Evolutionary conservation across 192 early-diverging fungal species (phyloP), one percentile per base, ranked within the genome.

Genomic region (Podila verticillata): DNA sequence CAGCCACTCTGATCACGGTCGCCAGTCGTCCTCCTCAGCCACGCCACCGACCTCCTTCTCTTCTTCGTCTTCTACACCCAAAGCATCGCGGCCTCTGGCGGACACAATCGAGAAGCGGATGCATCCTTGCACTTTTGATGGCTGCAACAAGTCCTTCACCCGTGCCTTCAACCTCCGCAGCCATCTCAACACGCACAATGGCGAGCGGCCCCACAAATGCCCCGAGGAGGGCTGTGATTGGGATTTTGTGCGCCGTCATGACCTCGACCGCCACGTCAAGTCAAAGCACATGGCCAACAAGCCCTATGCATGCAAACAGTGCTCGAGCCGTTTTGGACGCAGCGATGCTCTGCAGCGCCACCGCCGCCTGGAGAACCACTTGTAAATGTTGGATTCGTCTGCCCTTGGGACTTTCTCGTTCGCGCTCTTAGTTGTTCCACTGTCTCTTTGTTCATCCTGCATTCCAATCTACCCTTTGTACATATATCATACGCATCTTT

Each of bases 121-220:
- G 74, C 74, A 78, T 22, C 74, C 74, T 66, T 78, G 74, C 48
- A 78, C 74, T 3, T 65, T 78, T 49, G 70, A 79, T 20, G 88
- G 88, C 17, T 98, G 96, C 82, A 77, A 85, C 70, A 96, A 94
- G 78, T 84, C 86, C 2, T 98, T 98, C 80, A 92, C 93, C 10
- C 87, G 96, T 31, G 87, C 88, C 32, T 98, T 95, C 74, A 98
- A 97, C 84, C 84, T 98, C 47, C 90, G 93, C 61, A 91, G 89
- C 30, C 95, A 98, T 72, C 83, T 91, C 57, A 84, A 89, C 62
- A 93, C 92, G 5, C 96, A 97, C 83, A 91, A 91, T 2, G 87
- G 88, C 57, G 91, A 92, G 68, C 86, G 93, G 6, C 92, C 93
- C 0, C 95, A 87, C 78, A 83, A 83, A 26, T 93, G 92, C 75